phyloP scores from a whole-genome alignment of 768 basidiomycete species.

The Auricularia sp. region DNA sequence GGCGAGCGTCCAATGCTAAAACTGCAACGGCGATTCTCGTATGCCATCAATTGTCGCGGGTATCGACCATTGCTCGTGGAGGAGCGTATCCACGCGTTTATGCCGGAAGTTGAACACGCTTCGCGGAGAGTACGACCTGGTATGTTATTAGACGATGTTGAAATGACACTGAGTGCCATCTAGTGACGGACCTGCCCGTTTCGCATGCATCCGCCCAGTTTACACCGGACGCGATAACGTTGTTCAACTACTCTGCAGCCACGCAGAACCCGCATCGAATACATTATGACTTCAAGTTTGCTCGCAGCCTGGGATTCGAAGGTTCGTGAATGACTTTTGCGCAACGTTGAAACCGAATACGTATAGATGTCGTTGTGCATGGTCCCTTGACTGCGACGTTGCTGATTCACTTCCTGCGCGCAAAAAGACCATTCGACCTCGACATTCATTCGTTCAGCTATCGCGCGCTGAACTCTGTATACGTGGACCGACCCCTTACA shows the following conservation, averaged over 20 bases:
- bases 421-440: background rate
- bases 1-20: background rate
- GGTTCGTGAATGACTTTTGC: background rate
- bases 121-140: background rate
- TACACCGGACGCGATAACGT: background rate
- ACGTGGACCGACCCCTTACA: background rate
- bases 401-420: background rate
- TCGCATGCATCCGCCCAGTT: background rate
- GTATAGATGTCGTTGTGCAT: background rate
- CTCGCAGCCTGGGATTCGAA: background rate
- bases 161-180: background rate
- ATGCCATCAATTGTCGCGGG: background rate
- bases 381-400: background rate
- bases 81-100: background rate
- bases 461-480: background rate
- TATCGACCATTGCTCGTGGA: background rate
- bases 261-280: slow-evolving; percentile 1
- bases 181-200: background rate
- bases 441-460: background rate
- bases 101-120: background rate
- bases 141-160: background rate
- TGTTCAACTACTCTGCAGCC: background rate
- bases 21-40: background rate
- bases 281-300: background rate
- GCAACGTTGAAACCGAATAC: background rate